Evolutionary conservation across 2,329 filamentous ascomycete species (phyloP).

Genomic region (Gaeumannomyces tritici): DNA sequence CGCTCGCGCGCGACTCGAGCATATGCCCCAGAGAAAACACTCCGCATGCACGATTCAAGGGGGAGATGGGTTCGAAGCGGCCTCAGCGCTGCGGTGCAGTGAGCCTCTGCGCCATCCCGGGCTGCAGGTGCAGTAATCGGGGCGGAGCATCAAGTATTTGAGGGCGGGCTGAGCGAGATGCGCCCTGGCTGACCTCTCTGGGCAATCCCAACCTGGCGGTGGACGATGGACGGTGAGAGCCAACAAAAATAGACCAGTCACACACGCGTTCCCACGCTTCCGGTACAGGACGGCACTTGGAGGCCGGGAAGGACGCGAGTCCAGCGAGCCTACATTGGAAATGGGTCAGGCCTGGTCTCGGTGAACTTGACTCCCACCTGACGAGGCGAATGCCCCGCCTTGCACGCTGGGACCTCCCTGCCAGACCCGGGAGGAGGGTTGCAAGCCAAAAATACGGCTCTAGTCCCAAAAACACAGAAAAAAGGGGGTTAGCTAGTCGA

Average conservation of each 20-base stretch:
- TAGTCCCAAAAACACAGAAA: no score
- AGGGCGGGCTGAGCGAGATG: no score
- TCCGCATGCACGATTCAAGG: neutral
- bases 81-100: neutral
- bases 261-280: neutral
- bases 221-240: no score
- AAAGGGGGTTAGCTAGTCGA: neutral
- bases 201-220: no score
- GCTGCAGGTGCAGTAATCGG: neutral
- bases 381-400: neutral
- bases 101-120: neutral
- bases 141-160: neutral
- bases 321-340: neutral
- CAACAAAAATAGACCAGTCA: neutral
- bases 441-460: neutral
- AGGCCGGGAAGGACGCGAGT: neutral
- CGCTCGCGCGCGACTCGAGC: neutral
- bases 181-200: no score
- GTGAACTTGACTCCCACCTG: neutral
- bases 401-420: neutral
- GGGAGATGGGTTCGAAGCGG: neutral
- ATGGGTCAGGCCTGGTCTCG: neutral
- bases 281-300: neutral
- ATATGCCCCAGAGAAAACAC: neutral
- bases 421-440: neutral